Evolutionary conservation across 2,329 filamentous ascomycete species (phyloP).

Genomic region (Scytalidium sp.): DNA sequence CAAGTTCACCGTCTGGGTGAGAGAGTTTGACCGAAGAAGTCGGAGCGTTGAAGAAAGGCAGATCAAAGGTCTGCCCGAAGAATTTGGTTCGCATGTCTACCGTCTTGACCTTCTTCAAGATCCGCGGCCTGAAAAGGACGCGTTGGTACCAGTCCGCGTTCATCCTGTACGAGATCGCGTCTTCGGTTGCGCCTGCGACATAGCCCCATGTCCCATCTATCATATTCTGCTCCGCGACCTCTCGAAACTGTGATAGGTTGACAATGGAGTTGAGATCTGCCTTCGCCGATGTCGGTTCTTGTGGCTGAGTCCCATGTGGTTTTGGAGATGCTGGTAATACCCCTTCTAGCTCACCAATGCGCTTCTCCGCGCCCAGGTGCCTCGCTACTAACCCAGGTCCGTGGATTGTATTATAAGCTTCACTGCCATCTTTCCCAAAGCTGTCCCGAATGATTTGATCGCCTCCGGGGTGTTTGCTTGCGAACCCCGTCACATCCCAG

Average conservation of each 20-base stretch:
- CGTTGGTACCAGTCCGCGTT: slow-evolving; percentile 50
- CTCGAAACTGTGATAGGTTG: background rate
- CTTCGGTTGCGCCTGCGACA: slow-evolving; percentile 63
- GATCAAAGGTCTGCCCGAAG: slow-evolving; percentile 44
- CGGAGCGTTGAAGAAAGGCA: slow-evolving; percentile 60
- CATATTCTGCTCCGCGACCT: background rate
- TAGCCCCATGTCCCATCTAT: slow-evolving; percentile 27
- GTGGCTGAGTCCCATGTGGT: background rate
- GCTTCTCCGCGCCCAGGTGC: background rate
- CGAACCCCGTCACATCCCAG: slow-evolving; percentile 62
- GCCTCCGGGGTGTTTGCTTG: slow-evolving; percentile 56
- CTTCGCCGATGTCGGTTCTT: background rate
- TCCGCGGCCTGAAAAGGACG: slow-evolving; percentile 55
- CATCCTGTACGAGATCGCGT: slow-evolving; percentile 53
- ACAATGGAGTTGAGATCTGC: background rate
- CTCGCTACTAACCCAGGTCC: background rate
- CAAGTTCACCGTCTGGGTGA: slow-evolving; percentile 59
- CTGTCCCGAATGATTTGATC: slow-evolving; percentile 36
- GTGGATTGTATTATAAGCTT: background rate
- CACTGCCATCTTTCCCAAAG: background rate
- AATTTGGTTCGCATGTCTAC: slow-evolving; percentile 48
- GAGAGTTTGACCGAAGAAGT: slow-evolving; percentile 60
- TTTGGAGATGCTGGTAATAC: background rate
- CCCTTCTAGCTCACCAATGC: background rate
- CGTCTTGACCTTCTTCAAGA: slow-evolving; percentile 51